Base-by-base conservation (phyloP, 176 grass and related monocot genomes). In the Zoysia japonica region DNA sequence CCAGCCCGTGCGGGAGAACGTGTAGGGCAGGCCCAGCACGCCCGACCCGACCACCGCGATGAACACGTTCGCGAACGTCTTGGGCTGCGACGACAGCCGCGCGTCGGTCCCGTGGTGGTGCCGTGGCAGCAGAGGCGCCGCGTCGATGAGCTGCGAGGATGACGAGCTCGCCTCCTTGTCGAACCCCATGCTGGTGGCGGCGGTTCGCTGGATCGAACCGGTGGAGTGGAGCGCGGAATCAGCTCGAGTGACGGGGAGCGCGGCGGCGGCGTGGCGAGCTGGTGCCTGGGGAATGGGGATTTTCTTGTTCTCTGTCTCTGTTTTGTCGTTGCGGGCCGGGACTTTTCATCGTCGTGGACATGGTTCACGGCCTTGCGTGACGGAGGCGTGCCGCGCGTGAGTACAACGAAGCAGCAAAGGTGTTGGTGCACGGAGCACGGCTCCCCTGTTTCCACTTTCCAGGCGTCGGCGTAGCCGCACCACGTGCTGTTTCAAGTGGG, bases 1-100 rank as follows among this genome's bases (percentile, higher is more conserved):
- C 96, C 96, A 99, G 1, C 96, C 96, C 40, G 90, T 99, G 55
- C 88, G 90, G 83, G 91, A 92, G 88, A 99, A 99, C 81, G 96
- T 92, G 92, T 99, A 99, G 61, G 96, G 96, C 28, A 99, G 90
- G 11, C 96, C 92, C 13, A 99, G 92, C 48, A 99, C 96, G 40
- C 96, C 92, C 35, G 96, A 89, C 0, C 96, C 96, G 13, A 99
- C 96, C 74, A 95, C 91, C 6, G 96, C 86, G 78, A 95, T 91
- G 88, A 99, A 99, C 9, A 99, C 92, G 85, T 99, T 99, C 2
- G 92, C 92, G 81, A 99, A 95, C 51, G 96, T 99, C 85, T 95
- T 99, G 65, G 96, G 84, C 78, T 91, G 96, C 67, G 96, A 99
- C 45, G 96, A 99, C 20, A 93, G 90, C 44, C 54, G 72, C 39